Evolutionary conservation across 148 eudicot genomes (phyloP).

Genomic region (Bassia scoparia): DNA sequence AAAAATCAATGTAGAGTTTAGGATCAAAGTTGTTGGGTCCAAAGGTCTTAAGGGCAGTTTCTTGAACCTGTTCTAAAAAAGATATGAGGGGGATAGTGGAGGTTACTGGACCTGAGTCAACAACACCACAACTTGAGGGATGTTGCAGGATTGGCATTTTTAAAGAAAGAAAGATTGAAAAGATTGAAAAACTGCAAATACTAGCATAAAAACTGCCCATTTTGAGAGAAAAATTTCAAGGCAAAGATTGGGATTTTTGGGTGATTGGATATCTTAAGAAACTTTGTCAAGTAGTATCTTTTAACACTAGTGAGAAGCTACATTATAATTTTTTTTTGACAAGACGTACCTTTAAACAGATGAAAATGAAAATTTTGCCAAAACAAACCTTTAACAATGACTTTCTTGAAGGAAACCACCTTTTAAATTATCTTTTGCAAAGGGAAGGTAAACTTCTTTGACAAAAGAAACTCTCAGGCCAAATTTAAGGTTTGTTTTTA

Average conservation of each 20-base stretch:
- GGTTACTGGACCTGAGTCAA: constrained; percentile 39
- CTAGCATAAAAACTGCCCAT: constrained; percentile 18
- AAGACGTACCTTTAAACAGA: no score
- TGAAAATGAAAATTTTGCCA: no score
- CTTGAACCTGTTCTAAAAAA: constrained; percentile 56
- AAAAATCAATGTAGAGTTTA: constrained; percentile 62
- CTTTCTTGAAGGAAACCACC: no score
- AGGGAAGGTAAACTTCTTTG: no score
- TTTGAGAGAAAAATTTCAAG: background rate
- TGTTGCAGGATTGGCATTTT: constrained; percentile 27
- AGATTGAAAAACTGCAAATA: background rate
- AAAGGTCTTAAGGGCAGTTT: constrained; percentile 54
- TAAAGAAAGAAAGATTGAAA: background rate
- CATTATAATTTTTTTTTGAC: no score
- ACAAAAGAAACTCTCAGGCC: no score
- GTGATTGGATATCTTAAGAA: no score
- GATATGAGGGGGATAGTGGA: constrained; percentile 48
- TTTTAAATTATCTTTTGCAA: no score
- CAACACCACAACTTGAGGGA: constrained; percentile 8
- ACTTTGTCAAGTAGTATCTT: no score
- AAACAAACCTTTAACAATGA: no score
- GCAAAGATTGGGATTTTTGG: background rate
- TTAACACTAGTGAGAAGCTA: no score
- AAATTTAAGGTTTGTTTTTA: no score
- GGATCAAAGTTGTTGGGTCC: constrained; percentile 67